Base-by-base conservation (phyloP, 129 eudicot species). In the Lactuca saligna region DNA sequence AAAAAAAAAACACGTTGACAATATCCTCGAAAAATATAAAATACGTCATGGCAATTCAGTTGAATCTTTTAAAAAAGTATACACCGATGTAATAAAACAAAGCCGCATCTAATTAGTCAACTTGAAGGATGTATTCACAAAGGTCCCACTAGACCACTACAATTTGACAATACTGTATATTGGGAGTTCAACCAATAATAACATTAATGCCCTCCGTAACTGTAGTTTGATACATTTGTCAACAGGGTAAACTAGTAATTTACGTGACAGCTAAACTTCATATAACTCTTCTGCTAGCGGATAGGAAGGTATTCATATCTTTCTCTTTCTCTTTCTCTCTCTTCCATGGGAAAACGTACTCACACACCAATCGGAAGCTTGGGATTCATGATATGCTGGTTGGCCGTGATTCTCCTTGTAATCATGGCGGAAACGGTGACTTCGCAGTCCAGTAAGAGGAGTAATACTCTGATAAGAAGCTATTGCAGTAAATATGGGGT, bases 401-500 rank as follows among this genome's bases (percentile, higher is more conserved):
- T 44, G 34, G 48, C 13, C 0, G 54, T 57, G 51, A n/a, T 62
- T 16, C 3, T 76, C 17, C 11, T 65, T 16, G 31, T 63, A 13
- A 8, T 48, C 8, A 70, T 50, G 66, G 25, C 10, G 6, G 35
- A 38, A n/a, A 65, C 53, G 2, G 83, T 79, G 12, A 68, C 12
- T 3, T 73, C 88, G 5, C 73, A 85, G 29, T 74, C 87, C 8
- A 59, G 42, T 55, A 64, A 49, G 16, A 81, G 79, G 70, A 70
- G 42, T 32, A 85, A 85, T 58, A 67, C 85, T 15, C 61, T 85
- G 5, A 61, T 82, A 58, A 76, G 61, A 25, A 81, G 91, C 15
- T 88, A 77, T 70, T 77, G 96, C 78, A 85, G 91, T 70, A 81
- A 73, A 66, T 85, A 82, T 66, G 87, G 83, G 17, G 91, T 83